phyloP scores from a whole-genome alignment of 1,284 basidiomycete genomes.

The Clitocybe nebularis region DNA sequence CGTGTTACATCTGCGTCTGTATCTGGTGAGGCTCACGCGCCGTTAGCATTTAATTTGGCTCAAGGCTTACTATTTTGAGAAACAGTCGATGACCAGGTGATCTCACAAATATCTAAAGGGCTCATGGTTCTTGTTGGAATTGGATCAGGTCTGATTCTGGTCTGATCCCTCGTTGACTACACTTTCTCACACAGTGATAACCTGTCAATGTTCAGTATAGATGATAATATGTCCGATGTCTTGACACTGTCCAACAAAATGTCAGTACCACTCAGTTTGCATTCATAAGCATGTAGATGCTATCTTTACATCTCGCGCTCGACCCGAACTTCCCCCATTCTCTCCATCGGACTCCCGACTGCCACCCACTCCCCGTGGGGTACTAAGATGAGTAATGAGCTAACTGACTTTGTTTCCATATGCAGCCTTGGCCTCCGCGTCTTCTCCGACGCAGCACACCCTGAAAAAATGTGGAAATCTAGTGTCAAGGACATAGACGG shows the following conservation, averaged over 20 bases:
- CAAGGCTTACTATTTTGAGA: constrained; percentile 7
- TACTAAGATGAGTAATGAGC: not conserved
- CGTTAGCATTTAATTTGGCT: constrained; percentile 1
- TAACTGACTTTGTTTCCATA: not conserved
- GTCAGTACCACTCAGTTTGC: too few relatives aligned
- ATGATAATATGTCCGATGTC: constrained; percentile 75
- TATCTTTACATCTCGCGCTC: not conserved
- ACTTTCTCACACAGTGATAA: constrained; percentile 8
- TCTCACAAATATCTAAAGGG: constrained; percentile 79
- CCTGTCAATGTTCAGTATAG: constrained; percentile 38
- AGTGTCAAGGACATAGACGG: constrained; percentile 83
- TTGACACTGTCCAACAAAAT: constrained; percentile 69
- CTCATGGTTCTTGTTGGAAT: constrained; percentile 88
- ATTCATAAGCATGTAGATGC: not conserved
- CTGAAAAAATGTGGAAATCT: constrained; percentile 72
- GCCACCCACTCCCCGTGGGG: not conserved
- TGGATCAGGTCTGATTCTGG: constrained; percentile 65
- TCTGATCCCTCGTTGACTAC: constrained; percentile 9
- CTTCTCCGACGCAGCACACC: constrained; percentile 59
- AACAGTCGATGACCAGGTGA: constrained; percentile 64
- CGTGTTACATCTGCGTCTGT: constrained; percentile 64
- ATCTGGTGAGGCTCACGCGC: constrained; percentile 45
- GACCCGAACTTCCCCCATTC: not conserved
- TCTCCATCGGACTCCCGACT: not conserved
- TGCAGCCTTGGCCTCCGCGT: constrained; percentile 64